A percentile compares a stretch with the other conserved stretches of the same genome.
Conservation (phyloP, 2,329 filamentous ascomycete species). For the Aspergillus arachidicola region DNA sequence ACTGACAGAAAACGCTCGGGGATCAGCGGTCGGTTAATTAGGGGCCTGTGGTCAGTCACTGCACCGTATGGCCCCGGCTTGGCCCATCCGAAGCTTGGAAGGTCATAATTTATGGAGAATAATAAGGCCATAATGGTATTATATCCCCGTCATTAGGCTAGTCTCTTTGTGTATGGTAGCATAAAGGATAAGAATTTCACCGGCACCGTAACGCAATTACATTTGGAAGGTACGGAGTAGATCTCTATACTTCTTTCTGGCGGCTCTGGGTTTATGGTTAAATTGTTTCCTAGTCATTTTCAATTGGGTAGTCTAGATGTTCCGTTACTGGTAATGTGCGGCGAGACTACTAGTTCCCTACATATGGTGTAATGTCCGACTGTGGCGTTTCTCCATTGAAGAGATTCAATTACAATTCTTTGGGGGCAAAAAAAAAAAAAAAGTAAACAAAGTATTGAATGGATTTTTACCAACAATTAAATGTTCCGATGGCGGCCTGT, state of each 20-base stretch:
- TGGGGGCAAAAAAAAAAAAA: background rate
- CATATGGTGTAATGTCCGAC: slow-evolving; percentile 3
- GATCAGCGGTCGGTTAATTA: slow-evolving; percentile 21
- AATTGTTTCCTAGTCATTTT: background rate
- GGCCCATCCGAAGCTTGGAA: background rate
- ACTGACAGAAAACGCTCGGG: slow-evolving; percentile 27
- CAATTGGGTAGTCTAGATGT: background rate
- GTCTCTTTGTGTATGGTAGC: background rate
- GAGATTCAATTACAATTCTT: background rate
- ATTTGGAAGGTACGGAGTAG: background rate
- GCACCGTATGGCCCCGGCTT: slow-evolving; percentile 2
- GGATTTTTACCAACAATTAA: background rate
- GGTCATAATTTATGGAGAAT: background rate
- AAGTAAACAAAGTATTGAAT: background rate
- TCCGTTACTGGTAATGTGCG: background rate
- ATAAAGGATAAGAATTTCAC: background rate
- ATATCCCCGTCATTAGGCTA: background rate
- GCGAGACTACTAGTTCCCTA: background rate
- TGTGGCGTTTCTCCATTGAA: slow-evolving; percentile 1
- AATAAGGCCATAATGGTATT: slow-evolving; percentile 1
- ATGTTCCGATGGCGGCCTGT: slow-evolving; percentile 3
- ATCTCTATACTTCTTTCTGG: background rate
- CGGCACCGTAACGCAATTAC: background rate
- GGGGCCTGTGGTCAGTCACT: slow-evolving; percentile 15
- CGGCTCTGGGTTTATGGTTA: slow-evolving; percentile 2